These are phyloP conservation scores for Phialophora expanda DNA, from an alignment of 2,329 filamentous ascomycete genomes.

Conservation along the genomic window DNA sequence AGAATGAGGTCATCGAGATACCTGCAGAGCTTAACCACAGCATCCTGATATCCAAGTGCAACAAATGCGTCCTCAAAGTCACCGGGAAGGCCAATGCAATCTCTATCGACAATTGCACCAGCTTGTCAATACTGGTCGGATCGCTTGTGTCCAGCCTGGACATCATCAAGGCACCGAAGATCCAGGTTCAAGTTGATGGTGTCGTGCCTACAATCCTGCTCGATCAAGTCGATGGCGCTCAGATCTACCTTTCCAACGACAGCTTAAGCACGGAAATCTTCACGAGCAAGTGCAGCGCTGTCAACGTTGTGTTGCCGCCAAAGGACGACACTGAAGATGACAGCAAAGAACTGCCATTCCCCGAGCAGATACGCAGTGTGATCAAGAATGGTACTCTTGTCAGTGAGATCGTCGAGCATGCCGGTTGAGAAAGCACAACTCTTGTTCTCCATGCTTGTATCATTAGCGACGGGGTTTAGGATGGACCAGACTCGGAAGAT, in stretches of 20 bases:
- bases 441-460: slow-evolving; percentile 23
- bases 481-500: background rate
- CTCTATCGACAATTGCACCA: slow-evolving; percentile 86
- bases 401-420: slow-evolving; percentile 94
- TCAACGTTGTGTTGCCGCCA: slow-evolving; percentile 85
- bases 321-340: slow-evolving; percentile 71
- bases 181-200: slow-evolving; percentile 90
- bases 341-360: slow-evolving; percentile 83
- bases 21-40: slow-evolving; percentile 83
- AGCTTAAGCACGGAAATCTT: slow-evolving; percentile 81
- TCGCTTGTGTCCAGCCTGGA: slow-evolving; percentile 89
- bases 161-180: slow-evolving; percentile 92
- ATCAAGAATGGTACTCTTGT: slow-evolving; percentile 77
- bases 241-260: slow-evolving; percentile 82
- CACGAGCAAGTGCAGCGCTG: slow-evolving; percentile 81
- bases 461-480: slow-evolving; percentile 27
- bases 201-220: slow-evolving; percentile 84
- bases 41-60: slow-evolving; percentile 89
- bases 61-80: slow-evolving; percentile 85
- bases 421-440: slow-evolving; percentile 60
- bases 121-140: slow-evolving; percentile 85
- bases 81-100: slow-evolving; percentile 97
- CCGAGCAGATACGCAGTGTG: slow-evolving; percentile 86
- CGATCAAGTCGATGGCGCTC: slow-evolving; percentile 90
- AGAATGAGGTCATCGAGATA: slow-evolving; percentile 74